Evolutionary conservation across 2,329 filamentous ascomycete species (phyloP).

Genomic region (Ampelomyces quisqualis): DNA sequence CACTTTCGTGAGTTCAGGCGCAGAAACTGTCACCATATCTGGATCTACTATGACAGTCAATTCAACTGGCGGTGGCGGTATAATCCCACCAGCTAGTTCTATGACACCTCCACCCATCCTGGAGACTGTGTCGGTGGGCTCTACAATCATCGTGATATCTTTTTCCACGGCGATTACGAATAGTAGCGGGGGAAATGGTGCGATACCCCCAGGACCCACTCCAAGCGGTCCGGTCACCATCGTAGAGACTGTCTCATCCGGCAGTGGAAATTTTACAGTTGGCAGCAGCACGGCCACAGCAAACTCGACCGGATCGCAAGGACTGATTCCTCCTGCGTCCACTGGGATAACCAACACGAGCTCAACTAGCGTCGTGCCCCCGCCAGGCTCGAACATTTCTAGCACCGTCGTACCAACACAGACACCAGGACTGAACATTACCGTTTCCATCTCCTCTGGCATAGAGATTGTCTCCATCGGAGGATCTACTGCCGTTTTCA

Average conservation of each 20-base stretch:
- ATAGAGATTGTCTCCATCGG: slow-evolving; percentile 1
- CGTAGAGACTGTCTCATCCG: slow-evolving; percentile 4
- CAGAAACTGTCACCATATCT: not conserved
- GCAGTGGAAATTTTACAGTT: slow-evolving; percentile 11
- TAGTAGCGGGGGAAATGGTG: not conserved
- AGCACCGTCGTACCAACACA: slow-evolving; percentile 4
- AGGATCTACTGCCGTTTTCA: slow-evolving; percentile 6
- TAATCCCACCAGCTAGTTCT: not conserved
- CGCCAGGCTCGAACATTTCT: slow-evolving; percentile 2
- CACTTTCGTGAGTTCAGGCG: not conserved
- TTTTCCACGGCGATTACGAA: not conserved
- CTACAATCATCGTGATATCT: not conserved
- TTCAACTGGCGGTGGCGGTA: not conserved
- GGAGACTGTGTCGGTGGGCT: not conserved
- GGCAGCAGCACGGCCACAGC: slow-evolving; percentile 12
- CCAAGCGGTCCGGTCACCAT: not conserved
- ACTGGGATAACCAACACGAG: not conserved
- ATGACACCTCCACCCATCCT: not conserved
- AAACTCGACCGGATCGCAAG: slow-evolving; percentile 1
- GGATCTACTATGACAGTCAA: not conserved
- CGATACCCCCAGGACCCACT: not conserved
- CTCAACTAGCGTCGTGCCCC: slow-evolving; percentile 10
- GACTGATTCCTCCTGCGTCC: not conserved
- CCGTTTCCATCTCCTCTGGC: slow-evolving; percentile 1
- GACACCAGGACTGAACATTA: slow-evolving; percentile 3